A percentile compares a stretch with the other conserved stretches of the same genome.
phyloP scores from a whole-genome alignment of 2,329 filamentous ascomycete species.

The Lizonia empirigonia region DNA sequence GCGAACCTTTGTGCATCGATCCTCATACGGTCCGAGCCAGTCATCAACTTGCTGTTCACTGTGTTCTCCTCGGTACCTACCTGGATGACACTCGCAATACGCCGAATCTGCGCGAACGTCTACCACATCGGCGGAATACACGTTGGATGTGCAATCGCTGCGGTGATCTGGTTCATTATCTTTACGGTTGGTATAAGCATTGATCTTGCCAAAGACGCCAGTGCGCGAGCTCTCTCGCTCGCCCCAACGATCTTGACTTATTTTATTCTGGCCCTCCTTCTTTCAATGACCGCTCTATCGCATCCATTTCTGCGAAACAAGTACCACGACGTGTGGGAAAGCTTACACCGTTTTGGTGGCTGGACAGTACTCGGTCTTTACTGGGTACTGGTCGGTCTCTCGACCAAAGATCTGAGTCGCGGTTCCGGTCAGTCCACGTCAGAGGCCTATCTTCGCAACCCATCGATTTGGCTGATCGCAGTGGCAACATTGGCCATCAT shows the following conservation, averaged over 20 bases:
- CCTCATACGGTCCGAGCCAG: slow-evolving; percentile 45
- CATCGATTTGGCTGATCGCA: slow-evolving; percentile 71
- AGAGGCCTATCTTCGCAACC: slow-evolving; percentile 37
- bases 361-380: slow-evolving; percentile 47
- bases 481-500: slow-evolving; percentile 70
- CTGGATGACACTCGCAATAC: slow-evolving; percentile 37
- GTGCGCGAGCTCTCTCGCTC: slow-evolving; percentile 27
- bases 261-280: slow-evolving; percentile 36
- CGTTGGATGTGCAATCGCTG: slow-evolving; percentile 43
- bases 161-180: slow-evolving; percentile 53
- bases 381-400: slow-evolving; percentile 41
- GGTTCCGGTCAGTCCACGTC: slow-evolving; percentile 37
- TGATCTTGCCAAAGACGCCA: slow-evolving; percentile 35
- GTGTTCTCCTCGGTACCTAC: slow-evolving; percentile 43
- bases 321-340: slow-evolving; percentile 46
- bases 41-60: slow-evolving; percentile 46
- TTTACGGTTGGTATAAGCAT: slow-evolving; percentile 47
- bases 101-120: slow-evolving; percentile 41
- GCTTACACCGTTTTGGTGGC: slow-evolving; percentile 46
- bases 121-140: slow-evolving; percentile 49
- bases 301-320: slow-evolving; percentile 41
- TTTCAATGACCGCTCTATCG: slow-evolving; percentile 39
- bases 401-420: slow-evolving; percentile 33
- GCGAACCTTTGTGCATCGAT: slow-evolving; percentile 45
- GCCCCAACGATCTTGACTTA: slow-evolving; percentile 40